phyloP scores from a whole-genome alignment of 1,284 basidiomycete genomes.

The Mycena sp. region DNA sequence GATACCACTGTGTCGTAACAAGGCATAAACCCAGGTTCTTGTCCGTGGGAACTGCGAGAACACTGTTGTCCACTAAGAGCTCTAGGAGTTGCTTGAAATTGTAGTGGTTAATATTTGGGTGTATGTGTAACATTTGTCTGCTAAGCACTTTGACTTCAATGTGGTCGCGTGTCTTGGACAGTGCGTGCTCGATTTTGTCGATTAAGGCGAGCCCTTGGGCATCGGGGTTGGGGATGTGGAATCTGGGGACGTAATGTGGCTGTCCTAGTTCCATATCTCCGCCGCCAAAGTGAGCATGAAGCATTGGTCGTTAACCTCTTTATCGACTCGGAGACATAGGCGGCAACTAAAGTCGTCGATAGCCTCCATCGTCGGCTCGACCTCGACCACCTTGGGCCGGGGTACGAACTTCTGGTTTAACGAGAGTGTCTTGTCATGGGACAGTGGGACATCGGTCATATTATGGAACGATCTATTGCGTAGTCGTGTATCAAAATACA shows the following conservation, averaged over 20 bases:
- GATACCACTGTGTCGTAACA: constrained; percentile 13
- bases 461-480: constrained; percentile 24
- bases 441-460: constrained; percentile 16
- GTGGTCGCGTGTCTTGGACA: constrained; percentile 4
- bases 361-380: neutral
- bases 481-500: constrained; percentile 27
- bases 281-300: neutral
- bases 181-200: constrained; percentile 14
- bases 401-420: constrained; percentile 26
- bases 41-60: constrained; percentile 10
- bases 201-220: constrained; percentile 16
- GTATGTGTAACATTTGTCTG: constrained; percentile 14
- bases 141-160: constrained; percentile 26
- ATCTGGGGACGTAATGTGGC: neutral
- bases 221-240: constrained; percentile 10
- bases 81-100: constrained; percentile 20
- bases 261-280: neutral
- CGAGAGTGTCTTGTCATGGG: constrained; percentile 16
- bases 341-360: constrained; percentile 17
- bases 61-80: constrained; percentile 1
- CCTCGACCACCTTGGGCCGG: neutral
- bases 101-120: constrained; percentile 18
- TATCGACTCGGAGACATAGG: constrained; percentile 5
- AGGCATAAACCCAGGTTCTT: constrained; percentile 13
- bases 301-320: neutral